These are phyloP conservation scores for Hypoxylon trugodes DNA, from an alignment of 495 filamentous ascomycete genomes.

Conservation along the genomic window DNA sequence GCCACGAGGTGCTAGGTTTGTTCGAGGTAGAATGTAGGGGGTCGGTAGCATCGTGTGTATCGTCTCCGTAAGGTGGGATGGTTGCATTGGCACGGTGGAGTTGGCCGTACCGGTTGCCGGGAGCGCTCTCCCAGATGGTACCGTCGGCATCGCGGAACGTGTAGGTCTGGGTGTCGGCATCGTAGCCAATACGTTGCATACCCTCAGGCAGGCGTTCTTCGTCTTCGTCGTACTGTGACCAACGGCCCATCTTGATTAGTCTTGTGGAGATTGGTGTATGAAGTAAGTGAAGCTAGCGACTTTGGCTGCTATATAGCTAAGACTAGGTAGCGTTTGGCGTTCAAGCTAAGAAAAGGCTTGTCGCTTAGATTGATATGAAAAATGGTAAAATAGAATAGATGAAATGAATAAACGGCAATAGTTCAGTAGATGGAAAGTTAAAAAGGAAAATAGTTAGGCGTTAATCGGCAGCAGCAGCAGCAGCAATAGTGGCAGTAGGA, in stretches of 20 bases:
- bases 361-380: too few species aligned
- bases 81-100: slow-evolving; percentile 45
- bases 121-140: slow-evolving; percentile 52
- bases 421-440: too few species aligned
- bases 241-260: slow-evolving; percentile 52
- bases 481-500: too few species aligned
- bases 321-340: too few species aligned
- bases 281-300: background rate
- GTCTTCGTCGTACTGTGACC: slow-evolving; percentile 56
- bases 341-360: too few species aligned
- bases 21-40: slow-evolving; percentile 14
- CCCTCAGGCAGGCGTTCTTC: slow-evolving; percentile 61
- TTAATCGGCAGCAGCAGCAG: too few species aligned
- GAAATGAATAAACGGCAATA: too few species aligned
- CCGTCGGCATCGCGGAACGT: slow-evolving; percentile 56
- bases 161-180: slow-evolving; percentile 61
- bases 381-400: too few species aligned
- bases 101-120: slow-evolving; percentile 55
- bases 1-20: slow-evolving; percentile 37
- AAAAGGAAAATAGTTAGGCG: too few species aligned
- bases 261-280: slow-evolving; percentile 1
- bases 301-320: background rate
- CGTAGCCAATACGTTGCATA: slow-evolving; percentile 62
- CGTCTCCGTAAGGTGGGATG: slow-evolving; percentile 31
- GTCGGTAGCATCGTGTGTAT: slow-evolving; percentile 30